Conservation (phyloP, 768 basidiomycete genomes). For the Dictyophora rubrovolvata region DNA sequence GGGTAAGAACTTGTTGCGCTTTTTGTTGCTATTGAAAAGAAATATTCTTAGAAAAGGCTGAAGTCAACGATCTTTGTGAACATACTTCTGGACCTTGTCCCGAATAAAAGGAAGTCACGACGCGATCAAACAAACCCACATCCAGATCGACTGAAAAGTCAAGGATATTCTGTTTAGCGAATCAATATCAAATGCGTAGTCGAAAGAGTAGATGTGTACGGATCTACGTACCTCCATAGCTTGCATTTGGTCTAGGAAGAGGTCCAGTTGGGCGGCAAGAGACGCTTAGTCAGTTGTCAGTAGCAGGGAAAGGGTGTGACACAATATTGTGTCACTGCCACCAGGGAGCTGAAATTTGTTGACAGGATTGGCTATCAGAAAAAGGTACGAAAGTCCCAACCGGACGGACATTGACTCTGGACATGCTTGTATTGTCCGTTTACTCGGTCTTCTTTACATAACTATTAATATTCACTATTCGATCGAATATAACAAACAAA, state of each 20-base stretch:
- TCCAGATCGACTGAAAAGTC: constrained; percentile 34
- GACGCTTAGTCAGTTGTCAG: background rate
- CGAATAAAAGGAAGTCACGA: constrained; percentile 34
- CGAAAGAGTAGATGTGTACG: background rate
- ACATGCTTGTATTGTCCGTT: too few relatives aligned
- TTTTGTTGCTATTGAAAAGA: constrained; percentile 28
- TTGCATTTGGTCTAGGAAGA: background rate
- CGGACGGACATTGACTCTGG: too few relatives aligned
- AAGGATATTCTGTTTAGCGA: constrained; percentile 24
- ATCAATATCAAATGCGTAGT: background rate
- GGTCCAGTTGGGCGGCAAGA: background rate
- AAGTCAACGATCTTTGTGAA: background rate
- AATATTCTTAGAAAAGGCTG: background rate
- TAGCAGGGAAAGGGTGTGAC: too few relatives aligned
- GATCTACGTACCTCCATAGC: constrained; percentile 3
- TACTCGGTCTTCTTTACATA: too few relatives aligned
- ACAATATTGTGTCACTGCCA: too few relatives aligned
- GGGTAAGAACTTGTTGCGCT: constrained; percentile 36
- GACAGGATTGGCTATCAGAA: too few relatives aligned
- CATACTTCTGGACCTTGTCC: constrained; percentile 31
- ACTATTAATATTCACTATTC: too few relatives aligned
- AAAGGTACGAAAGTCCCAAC: too few relatives aligned
- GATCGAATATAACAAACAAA: too few relatives aligned
- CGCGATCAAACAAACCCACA: constrained; percentile 32
- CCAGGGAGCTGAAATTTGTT: too few relatives aligned